phyloP scores from a whole-genome alignment of 2,329 filamentous ascomycete genomes.

The Aphanocladium album region DNA sequence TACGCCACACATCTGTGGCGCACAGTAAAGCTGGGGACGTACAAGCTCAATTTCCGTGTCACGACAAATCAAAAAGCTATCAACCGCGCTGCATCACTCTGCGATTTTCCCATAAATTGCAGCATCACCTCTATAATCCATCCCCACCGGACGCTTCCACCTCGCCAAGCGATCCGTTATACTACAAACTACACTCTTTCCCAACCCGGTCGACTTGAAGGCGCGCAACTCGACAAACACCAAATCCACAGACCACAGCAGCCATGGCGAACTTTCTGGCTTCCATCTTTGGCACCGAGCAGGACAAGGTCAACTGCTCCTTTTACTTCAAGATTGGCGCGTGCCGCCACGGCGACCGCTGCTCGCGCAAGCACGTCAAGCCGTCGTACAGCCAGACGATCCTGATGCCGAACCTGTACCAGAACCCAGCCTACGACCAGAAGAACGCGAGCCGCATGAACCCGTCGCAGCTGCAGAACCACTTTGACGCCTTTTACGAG shows the following conservation, averaged over 20 bases:
- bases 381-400: conserved; percentile 97
- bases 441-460: conserved; percentile 85
- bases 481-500: conserved; percentile 99
- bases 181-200: not conserved
- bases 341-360: conserved; percentile 96
- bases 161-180: not conserved
- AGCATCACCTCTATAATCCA: not conserved
- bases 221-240: not conserved
- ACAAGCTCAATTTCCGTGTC: conserved; percentile 6
- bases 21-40: not conserved
- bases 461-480: conserved; percentile 90
- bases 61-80: not conserved
- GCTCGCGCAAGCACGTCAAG: conserved; percentile 98
- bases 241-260: conserved; percentile 8
- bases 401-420: conserved; percentile 96
- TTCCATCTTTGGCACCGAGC: conserved; percentile 98
- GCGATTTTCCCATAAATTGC: not conserved
- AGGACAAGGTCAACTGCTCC: conserved; percentile 99
- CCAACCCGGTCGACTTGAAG: not conserved
- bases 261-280: conserved; percentile 96
- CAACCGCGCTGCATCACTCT: not conserved
- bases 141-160: not conserved
- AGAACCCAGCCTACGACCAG: conserved; percentile 95
- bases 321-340: conserved; percentile 99
- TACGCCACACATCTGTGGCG: conserved; percentile 7